Conservation (phyloP, 352 stramenopile species). For the Pythium graminicola region DNA sequence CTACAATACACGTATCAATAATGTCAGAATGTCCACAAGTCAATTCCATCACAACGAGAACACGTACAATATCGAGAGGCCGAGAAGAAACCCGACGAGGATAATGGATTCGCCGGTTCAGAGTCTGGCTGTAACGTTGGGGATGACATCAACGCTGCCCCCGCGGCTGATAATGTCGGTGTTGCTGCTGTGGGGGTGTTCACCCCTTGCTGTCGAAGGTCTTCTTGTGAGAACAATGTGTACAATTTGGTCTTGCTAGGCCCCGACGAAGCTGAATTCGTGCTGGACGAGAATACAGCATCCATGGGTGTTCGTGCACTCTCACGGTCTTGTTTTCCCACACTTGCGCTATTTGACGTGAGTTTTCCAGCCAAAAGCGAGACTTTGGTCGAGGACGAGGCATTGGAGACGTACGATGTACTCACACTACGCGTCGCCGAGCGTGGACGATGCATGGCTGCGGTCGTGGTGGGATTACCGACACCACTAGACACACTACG, state of each 20-base stretch:
- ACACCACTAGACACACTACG: constrained; percentile 19
- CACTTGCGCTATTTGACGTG: background rate
- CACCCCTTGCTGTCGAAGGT: constrained; percentile 13
- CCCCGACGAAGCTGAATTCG: background rate
- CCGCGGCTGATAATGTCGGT: background rate
- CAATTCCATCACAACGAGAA: background rate
- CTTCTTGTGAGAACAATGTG: constrained; percentile 19
- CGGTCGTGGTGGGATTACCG: background rate
- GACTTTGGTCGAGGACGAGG: background rate
- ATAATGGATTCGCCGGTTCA: constrained; percentile 12
- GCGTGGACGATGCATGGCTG: constrained; percentile 8
- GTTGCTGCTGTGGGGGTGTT: background rate
- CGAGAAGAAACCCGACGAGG: constrained; percentile 22
- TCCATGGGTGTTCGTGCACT: constrained; percentile 2
- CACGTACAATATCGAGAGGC: constrained; percentile 24
- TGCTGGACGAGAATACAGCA: background rate
- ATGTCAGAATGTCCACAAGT: background rate
- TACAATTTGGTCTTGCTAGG: constrained; percentile 10
- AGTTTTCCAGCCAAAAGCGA: background rate
- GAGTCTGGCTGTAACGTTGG: constrained; percentile 1
- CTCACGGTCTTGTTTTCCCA: constrained; percentile 7
- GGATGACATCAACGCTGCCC: background rate
- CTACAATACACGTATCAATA: constrained; percentile 16
- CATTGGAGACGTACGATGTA: constrained; percentile 10
- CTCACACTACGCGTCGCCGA: constrained; percentile 21